Evolutionary conservation across 1,284 basidiomycete genomes (phyloP).

Genomic region (Ganoderma boninense): DNA sequence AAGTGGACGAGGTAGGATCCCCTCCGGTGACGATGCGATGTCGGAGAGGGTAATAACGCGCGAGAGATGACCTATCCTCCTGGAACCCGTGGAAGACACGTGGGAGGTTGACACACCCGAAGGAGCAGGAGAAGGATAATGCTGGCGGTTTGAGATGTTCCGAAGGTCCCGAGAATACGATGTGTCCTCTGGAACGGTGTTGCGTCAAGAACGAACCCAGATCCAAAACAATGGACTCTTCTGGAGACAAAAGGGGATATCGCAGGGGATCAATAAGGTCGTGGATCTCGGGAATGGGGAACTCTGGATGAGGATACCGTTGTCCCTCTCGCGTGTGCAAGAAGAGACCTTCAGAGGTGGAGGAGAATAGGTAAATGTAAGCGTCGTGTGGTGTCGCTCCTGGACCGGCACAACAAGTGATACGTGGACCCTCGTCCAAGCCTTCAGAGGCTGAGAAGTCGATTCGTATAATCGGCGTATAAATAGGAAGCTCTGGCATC

Average conservation of each 20-base stretch:
- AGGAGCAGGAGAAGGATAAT: slow-evolving; percentile 24
- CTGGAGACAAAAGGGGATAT: slow-evolving; percentile 20
- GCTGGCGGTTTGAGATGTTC: slow-evolving; percentile 24
- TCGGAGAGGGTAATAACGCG: slow-evolving; percentile 41
- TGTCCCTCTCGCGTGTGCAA: slow-evolving; percentile 29
- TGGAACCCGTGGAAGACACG: slow-evolving; percentile 32
- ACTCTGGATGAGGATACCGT: slow-evolving; percentile 26
- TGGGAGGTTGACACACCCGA: slow-evolving; percentile 22
- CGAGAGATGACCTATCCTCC: slow-evolving; percentile 21
- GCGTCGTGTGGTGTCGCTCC: slow-evolving; percentile 16
- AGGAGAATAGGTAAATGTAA: slow-evolving; percentile 19
- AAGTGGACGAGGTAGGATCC: slow-evolving; percentile 22
- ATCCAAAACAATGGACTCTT: slow-evolving; percentile 2
- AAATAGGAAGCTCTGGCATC: slow-evolving; percentile 27
- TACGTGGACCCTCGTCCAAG: slow-evolving; percentile 7
- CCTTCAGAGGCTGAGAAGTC: slow-evolving; percentile 18
- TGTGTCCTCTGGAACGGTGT: slow-evolving; percentile 23
- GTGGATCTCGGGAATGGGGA: slow-evolving; percentile 19
- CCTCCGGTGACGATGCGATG: slow-evolving; percentile 8
- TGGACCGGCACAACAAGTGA: slow-evolving; percentile 19
- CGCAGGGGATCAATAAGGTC: slow-evolving; percentile 22
- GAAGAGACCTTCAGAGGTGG: slow-evolving; percentile 25
- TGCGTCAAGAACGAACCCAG: slow-evolving; percentile 10
- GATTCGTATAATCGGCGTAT: slow-evolving; percentile 22
- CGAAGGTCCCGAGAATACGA: slow-evolving; percentile 26